Percentiles rank a stretch among this genome's conserved stretches.
Conservation (phyloP, 116 monocot species). For the Thalassia testudinum region DNA sequence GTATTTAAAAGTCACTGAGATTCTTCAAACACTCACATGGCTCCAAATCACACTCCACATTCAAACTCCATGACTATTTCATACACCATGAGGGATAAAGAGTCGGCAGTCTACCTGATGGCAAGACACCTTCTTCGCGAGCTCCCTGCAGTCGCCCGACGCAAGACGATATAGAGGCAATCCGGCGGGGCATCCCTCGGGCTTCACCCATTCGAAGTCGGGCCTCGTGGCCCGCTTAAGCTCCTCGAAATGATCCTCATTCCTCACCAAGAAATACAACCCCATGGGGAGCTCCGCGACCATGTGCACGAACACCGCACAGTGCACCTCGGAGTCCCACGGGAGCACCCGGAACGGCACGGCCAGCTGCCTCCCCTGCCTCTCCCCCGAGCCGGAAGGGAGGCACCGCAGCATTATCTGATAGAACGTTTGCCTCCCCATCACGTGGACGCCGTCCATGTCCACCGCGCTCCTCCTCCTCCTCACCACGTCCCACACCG, state of each 20-base stretch:
- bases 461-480: slow-evolving; percentile 93
- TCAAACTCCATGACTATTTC: too few species aligned
- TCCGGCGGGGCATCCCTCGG: slow-evolving; percentile 68
- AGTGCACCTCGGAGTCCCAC: slow-evolving; percentile 93
- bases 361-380: slow-evolving; percentile 52
- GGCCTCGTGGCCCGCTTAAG: slow-evolving; percentile 54
- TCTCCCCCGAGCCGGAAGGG: slow-evolving; percentile 70
- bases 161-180: slow-evolving; percentile 77
- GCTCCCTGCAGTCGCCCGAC: slow-evolving; percentile 36
- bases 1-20: too few species aligned
- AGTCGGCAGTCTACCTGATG: slow-evolving; percentile 47
- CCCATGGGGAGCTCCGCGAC: slow-evolving; percentile 53
- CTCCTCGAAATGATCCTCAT: slow-evolving; percentile 67
- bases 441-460: slow-evolving; percentile 76
- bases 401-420: slow-evolving; percentile 89
- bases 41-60: too few species aligned
- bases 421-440: slow-evolving; percentile 73
- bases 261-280: slow-evolving; percentile 90
- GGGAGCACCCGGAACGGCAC: slow-evolving; percentile 75
- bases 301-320: slow-evolving; percentile 81
- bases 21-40: too few species aligned
- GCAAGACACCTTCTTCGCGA: slow-evolving; percentile 74
- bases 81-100: too few species aligned
- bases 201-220: slow-evolving; percentile 85
- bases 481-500: slow-evolving; percentile 57